These are phyloP conservation scores for Xanthoconium separans DNA, from an alignment of 1,284 basidiomycete species.

Conservation along the genomic window DNA sequence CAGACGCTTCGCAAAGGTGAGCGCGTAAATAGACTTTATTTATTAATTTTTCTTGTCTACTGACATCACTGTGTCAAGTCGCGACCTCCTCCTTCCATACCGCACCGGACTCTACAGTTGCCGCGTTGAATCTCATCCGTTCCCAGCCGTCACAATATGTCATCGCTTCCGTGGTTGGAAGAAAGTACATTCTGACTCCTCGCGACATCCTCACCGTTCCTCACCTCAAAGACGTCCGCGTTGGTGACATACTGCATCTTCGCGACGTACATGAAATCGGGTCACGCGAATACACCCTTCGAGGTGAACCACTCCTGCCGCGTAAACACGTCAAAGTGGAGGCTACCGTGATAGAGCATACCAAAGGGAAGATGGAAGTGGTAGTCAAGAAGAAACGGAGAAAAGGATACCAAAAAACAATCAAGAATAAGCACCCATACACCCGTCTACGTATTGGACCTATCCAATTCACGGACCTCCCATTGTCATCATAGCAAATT, in stretches of 20 bases:
- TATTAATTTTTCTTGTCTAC: neutral
- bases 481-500: slow-evolving; percentile 18
- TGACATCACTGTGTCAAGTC: slow-evolving; percentile 16
- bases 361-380: slow-evolving; percentile 88
- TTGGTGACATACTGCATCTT: slow-evolving; percentile 84
- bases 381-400: slow-evolving; percentile 96
- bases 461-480: slow-evolving; percentile 42
- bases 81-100: slow-evolving; percentile 16
- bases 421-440: slow-evolving; percentile 90
- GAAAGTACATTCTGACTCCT: slow-evolving; percentile 86
- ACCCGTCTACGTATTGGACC: slow-evolving; percentile 86
- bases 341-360: slow-evolving; percentile 94
- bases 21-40: neutral
- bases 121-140: slow-evolving; percentile 68
- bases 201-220: slow-evolving; percentile 93
- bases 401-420: slow-evolving; percentile 89
- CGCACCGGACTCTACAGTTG: slow-evolving; percentile 31
- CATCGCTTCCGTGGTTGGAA: slow-evolving; percentile 85
- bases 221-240: slow-evolving; percentile 74
- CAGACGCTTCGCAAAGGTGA: slow-evolving; percentile 24
- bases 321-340: slow-evolving; percentile 67
- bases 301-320: slow-evolving; percentile 66
- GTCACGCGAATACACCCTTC: slow-evolving; percentile 91
- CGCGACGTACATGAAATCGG: slow-evolving; percentile 93
- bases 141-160: slow-evolving; percentile 87